Evolutionary conservation across 345 rosid species (phyloP), one percentile per base, ranked within the genome.

Genomic region (Jatropha curcas): DNA sequence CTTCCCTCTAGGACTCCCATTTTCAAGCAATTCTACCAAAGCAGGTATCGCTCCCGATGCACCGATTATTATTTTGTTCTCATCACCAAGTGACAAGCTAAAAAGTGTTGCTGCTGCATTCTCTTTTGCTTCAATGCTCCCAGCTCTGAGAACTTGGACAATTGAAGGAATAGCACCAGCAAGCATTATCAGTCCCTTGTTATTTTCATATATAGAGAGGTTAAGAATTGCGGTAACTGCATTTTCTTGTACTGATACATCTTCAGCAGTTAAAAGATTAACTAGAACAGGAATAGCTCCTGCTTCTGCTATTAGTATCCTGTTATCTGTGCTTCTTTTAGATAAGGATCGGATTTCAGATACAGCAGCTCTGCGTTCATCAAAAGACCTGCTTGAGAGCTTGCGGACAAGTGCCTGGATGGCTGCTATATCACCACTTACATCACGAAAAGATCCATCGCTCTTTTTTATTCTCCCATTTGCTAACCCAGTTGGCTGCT

Each of bases 91-190:
- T 12, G 98, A 91, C 75, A 95, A 84, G 82, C 98, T 92, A 72
- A 95, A 95, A 60, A 92, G 89, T 52, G 99, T 91, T 7, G 99
- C 98, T 37, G 99, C 98, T 0, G 97, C 97, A 59, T 92, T 95
- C 79, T 95, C 98, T 82, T 83, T 88, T 31, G 97, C 96, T 84
- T 92, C 94, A 83, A 86, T 84, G 75, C 86, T 89, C 75, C 99
- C 98, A 7, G 89, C 88, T 80, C 92, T 81, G 19, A 95, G 91
- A 60, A 95, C 86, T 71, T 89, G 97, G 56, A 95, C 94, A 64
- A 92, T 81, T 27, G 97, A 91, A 73, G 94, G 89, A 74, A 95
- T 78, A 13, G 94, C 98, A 45, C 94, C 92, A 0, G 94, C 93
- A 34, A 90, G 92, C 97, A 92, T 92, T 69, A 95, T 87, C 71